Percentiles rank a stretch among this genome's conserved stretches.
Conservation (phyloP, 768 basidiomycete genomes). For the Floccularia luteovirens region DNA sequence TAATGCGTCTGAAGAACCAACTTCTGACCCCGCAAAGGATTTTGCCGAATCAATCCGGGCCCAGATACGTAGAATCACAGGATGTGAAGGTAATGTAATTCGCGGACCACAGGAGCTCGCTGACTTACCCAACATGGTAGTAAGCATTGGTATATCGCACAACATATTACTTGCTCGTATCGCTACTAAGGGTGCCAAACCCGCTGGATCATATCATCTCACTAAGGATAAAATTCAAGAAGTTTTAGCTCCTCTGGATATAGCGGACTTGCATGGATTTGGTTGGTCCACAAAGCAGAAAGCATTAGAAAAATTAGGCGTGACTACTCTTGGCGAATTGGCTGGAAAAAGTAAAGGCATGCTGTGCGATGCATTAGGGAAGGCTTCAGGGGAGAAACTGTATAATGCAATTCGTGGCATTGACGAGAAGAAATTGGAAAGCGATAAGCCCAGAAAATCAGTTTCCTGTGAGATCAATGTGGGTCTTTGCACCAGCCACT, state of each 20-base stretch:
- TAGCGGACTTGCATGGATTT: constrained; percentile 84
- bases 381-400: constrained; percentile 74
- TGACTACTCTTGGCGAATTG: constrained; percentile 63
- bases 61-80: constrained; percentile 70
- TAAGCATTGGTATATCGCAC: constrained; percentile 86
- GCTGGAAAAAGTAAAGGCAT: constrained; percentile 51
- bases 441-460: constrained; percentile 80
- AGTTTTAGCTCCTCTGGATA: constrained; percentile 60
- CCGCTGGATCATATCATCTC: constrained; percentile 81
- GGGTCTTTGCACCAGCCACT: constrained; percentile 19
- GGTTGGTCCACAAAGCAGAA: constrained; percentile 72
- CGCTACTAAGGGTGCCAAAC: constrained; percentile 88
- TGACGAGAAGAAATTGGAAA: constrained; percentile 74
- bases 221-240: constrained; percentile 37
- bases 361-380: constrained; percentile 72
- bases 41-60: constrained; percentile 78
- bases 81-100: constrained; percentile 63
- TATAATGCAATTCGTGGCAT: constrained; percentile 81
- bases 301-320: constrained; percentile 72
- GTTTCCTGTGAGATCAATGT: constrained; percentile 96
- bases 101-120: background rate
- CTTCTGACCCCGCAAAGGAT: constrained; percentile 60
- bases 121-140: constrained; percentile 25
- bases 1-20: constrained; percentile 14
- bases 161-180: constrained; percentile 92